Evolutionary conservation across 148 eudicot species (phyloP).

Genomic region (Silene latifolia): DNA sequence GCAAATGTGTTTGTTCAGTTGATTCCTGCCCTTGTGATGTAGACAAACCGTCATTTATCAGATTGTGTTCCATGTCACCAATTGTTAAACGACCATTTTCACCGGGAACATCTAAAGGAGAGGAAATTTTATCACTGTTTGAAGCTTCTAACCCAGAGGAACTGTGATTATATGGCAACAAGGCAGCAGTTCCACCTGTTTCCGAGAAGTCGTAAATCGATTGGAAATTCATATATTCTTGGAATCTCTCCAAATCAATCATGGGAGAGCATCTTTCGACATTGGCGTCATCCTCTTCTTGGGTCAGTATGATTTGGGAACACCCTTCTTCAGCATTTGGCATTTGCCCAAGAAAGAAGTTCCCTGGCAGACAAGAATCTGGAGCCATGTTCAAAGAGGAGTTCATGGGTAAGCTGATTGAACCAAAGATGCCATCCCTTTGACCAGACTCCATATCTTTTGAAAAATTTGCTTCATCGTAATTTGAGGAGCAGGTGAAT

Average conservation of each 20-base stretch:
- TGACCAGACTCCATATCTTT: slow-evolving; percentile 36
- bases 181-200: slow-evolving; percentile 26
- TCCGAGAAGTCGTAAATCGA: slow-evolving; percentile 44
- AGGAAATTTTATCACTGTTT: slow-evolving; percentile 32
- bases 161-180: slow-evolving; percentile 32
- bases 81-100: slow-evolving; percentile 27
- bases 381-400: slow-evolving; percentile 39
- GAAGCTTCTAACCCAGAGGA: slow-evolving; percentile 36
- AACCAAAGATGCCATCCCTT: slow-evolving; percentile 37
- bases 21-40: slow-evolving; percentile 37
- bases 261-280: slow-evolving; percentile 22
- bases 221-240: slow-evolving; percentile 33
- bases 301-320: slow-evolving; percentile 30
- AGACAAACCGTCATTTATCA: slow-evolving; percentile 30
- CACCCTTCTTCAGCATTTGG: slow-evolving; percentile 30
- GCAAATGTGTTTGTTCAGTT: slow-evolving; percentile 34
- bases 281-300: slow-evolving; percentile 30
- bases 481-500: slow-evolving; percentile 38
- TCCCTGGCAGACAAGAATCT: slow-evolving; percentile 41
- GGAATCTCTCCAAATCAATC: slow-evolving; percentile 32
- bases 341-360: slow-evolving; percentile 24
- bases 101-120: slow-evolving; percentile 30
- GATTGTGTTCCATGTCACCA: slow-evolving; percentile 26
- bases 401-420: slow-evolving; percentile 40
- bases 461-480: slow-evolving; percentile 38